A percentile compares a stretch with the other conserved stretches of the same genome.
Conservation (phyloP, 176 grass and related monocot species). For the Oryza meyeriana region DNA sequence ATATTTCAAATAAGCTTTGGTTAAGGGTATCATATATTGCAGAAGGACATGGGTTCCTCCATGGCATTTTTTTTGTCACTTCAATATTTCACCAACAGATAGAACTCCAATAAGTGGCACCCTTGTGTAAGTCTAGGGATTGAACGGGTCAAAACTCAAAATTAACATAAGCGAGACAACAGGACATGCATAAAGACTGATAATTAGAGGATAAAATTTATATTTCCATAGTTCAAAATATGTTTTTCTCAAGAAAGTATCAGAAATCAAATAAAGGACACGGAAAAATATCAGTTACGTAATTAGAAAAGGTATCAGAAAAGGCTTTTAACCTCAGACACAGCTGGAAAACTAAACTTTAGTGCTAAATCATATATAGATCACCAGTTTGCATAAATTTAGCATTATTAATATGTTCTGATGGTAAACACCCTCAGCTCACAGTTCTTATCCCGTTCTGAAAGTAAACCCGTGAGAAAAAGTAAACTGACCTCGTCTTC, state of each 20-base stretch:
- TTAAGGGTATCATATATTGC: constrained; percentile 3
- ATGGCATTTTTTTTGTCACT: not conserved
- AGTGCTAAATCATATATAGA: not conserved
- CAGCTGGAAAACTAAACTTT: constrained; percentile 10
- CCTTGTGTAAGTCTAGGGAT: not conserved
- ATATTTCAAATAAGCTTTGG: not conserved
- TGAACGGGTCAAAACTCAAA: not conserved
- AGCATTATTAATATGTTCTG: not conserved
- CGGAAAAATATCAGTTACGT: not conserved
- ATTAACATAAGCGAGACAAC: not conserved
- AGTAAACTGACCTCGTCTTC: constrained; percentile 75
- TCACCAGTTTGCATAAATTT: not conserved
- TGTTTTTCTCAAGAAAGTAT: not conserved
- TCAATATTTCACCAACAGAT: not conserved
- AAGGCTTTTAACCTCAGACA: constrained; percentile 7
- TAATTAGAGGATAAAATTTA: not conserved
- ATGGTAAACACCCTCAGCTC: not conserved
- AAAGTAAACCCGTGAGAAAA: not conserved
- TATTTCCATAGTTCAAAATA: not conserved
- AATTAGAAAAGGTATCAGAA: constrained; percentile 6
- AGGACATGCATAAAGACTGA: constrained; percentile 8
- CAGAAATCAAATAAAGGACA: constrained; percentile 22
- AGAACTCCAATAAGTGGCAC: not conserved
- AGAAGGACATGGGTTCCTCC: not conserved
- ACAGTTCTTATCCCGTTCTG: not conserved